Evolutionary conservation across 2,329 filamentous ascomycete species (phyloP).

Genomic region (Neocatenulostroma microsporum): DNA sequence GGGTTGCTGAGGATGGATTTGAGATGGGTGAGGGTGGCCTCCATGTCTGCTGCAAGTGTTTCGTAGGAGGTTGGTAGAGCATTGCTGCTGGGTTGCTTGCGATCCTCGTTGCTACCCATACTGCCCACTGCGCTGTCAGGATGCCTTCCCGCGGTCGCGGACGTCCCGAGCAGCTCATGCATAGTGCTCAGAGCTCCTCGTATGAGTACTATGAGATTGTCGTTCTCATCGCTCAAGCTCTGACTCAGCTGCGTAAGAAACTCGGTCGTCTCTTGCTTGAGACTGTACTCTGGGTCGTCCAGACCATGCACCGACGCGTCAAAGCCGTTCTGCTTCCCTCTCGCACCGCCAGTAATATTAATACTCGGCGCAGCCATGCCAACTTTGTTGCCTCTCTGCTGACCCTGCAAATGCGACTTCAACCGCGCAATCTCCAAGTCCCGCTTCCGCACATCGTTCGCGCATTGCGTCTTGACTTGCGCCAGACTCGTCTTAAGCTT

Average conservation of each 20-base stretch:
- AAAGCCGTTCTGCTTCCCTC: constrained; percentile 31
- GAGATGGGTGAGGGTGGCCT: constrained; percentile 70
- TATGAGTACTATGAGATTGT: constrained; percentile 65
- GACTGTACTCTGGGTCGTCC: constrained; percentile 54
- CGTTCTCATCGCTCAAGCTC: constrained; percentile 84
- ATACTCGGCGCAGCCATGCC: constrained; percentile 43
- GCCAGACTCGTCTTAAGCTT: constrained; percentile 70
- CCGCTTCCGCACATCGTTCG: constrained; percentile 82
- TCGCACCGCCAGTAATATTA: constrained; percentile 44
- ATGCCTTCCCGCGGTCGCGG: constrained; percentile 26
- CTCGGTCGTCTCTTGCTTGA: constrained; percentile 81
- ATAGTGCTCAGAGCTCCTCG: constrained; percentile 63
- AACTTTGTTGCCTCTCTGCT: constrained; percentile 42
- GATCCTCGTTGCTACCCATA: constrained; percentile 19
- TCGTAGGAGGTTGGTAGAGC: constrained; percentile 57
- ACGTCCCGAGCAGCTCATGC: constrained; percentile 54
- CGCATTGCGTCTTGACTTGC: constrained; percentile 78
- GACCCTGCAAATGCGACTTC: constrained; percentile 74
- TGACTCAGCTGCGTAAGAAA: constrained; percentile 81
- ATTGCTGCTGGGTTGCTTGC: constrained; percentile 20
- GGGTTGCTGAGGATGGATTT: constrained; percentile 83
- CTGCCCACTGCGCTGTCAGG: constrained; percentile 27
- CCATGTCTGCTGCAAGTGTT: constrained; percentile 62
- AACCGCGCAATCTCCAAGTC: constrained; percentile 82
- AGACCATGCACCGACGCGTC: constrained; percentile 44